phyloP scores from a whole-genome alignment of 768 basidiomycete genomes.

The Suillus luteus region DNA sequence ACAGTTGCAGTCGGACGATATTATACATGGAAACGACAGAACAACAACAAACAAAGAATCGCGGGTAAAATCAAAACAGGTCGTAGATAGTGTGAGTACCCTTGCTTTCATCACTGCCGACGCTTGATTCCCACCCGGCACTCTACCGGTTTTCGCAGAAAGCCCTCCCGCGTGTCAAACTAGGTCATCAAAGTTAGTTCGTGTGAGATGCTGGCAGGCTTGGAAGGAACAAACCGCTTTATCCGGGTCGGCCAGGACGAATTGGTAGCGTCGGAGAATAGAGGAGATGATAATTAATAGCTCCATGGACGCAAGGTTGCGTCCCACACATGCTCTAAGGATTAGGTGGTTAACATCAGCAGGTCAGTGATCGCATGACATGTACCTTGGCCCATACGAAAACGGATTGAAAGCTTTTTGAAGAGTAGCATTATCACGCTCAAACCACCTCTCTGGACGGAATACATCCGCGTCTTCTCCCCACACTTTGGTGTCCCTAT shows the following conservation, averaged over 20 bases:
- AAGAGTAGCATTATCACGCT: constrained; percentile 58
- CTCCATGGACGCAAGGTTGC: constrained; percentile 81
- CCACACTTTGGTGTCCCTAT: constrained; percentile 73
- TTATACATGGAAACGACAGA: not conserved
- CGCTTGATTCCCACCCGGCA: constrained; percentile 76
- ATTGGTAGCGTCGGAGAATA: constrained; percentile 72
- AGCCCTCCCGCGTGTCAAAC: constrained; percentile 81
- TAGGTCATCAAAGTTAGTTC: constrained; percentile 30
- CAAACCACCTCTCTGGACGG: constrained; percentile 87
- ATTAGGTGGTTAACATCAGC: constrained; percentile 7
- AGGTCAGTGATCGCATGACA: not conserved
- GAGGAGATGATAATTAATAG: constrained; percentile 81
- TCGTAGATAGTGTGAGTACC: not conserved
- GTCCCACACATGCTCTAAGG: constrained; percentile 77
- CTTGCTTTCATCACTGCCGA: constrained; percentile 40
- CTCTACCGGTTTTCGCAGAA: constrained; percentile 78
- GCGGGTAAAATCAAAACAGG: not conserved
- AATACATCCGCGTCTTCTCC: constrained; percentile 74
- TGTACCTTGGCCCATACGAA: constrained; percentile 76
- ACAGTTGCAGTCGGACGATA: not conserved
- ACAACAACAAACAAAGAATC: not conserved
- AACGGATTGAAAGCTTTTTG: constrained; percentile 85
- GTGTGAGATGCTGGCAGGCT: constrained; percentile 12
- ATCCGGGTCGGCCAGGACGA: constrained; percentile 64
- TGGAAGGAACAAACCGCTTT: constrained; percentile 46